Base-by-base conservation (phyloP, 768 basidiomycete species). In the Cubamyces sp. region DNA sequence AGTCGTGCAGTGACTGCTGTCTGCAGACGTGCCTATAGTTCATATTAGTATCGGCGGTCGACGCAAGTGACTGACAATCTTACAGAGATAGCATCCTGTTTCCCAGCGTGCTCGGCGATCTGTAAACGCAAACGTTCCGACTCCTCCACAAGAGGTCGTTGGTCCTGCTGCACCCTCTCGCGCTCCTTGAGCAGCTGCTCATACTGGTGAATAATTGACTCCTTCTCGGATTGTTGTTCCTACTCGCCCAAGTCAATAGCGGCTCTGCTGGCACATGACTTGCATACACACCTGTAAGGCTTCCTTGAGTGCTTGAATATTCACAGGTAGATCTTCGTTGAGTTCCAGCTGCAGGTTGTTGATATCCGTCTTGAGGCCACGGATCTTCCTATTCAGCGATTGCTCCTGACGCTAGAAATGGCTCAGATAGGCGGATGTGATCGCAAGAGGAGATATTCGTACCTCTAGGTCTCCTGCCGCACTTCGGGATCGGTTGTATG, bases 241-340 rank as follows among this genome's bases (percentile, higher is more conserved):
- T 91, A 61, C 3, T 28, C n/a, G 30, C 18, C 11, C 1, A 52
- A 41, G n/a, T 45, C 43, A 12, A 14, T 12, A 5, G 42, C 12
- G 28, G 23, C 9, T 11, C 11, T 9, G 34, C 61, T 45, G 14
- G 34, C 21, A 28, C 23, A 18, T n/a, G 37, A 49, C 12, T 34
- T 21, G 11, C 39, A 30, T 25, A 54, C 81, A 28, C 66, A 87
- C 89, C 66, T 79, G 71, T 70, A 85, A 83, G 5, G 81, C 83
- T 12, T 73, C 78, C 61, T 87, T 77, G 15, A 90, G 74, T 15
- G 80, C 82, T 21, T 81, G 77, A n/a, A 90, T 77, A 66, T 82
- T 81, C 7, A 82, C 83, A 1, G 90, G 87, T 71, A 88, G 76
- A 14, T 90, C 88, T 19, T 90, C 87, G 59, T 88, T 89, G 14